Evolutionary conservation across 2,329 filamentous ascomycete species (phyloP), one percentile per base, ranked within the genome.

Genomic region (Aspergillus arachidicola): DNA sequence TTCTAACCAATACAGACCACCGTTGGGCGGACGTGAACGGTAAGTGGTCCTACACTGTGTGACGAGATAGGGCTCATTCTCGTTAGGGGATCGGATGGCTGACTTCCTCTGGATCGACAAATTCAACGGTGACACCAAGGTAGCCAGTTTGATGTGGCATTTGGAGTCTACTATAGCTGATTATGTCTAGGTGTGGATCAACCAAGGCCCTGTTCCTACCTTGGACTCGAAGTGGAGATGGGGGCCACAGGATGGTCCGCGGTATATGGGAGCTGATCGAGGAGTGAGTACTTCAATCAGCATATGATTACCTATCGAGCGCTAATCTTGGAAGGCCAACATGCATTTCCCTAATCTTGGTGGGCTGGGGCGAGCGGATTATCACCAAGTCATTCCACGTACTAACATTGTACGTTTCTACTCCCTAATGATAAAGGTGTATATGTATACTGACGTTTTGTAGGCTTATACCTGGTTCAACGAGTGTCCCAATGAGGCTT

Each of bases 361-460:
- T 53, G 50, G 30, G 30, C 30, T 53, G 19, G 28, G 28, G 23
- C 14, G 50, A 5, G 50, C 50, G 3, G 10, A 64, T 21, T 55
- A 65, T 46, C 45, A 57, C 53, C 26, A 28, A 5, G 30, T 69
- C 3, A 56, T 69, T 51, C 65, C 64, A 14, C 58, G 67, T 28
- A 53, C 58, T n/a, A 28, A 68, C 78, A 30, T 70, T 69, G 64
- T 67, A 1, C 70, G 71, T 43, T 60, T 72, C 28, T 4, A 50
- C 7, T 19, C 16, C 26, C 3, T 50, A 5, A 50, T 30, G 26
- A 50, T 26, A 19, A 9, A 30, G 7, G 21, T 30, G 14, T 4
- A 50, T 28, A 30, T 28, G 14, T 12, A 48, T 48, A 34, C 30
- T 36, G 32, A 54, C 51, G 30, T 5, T 10, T 11, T 14, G 6